A percentile compares a stretch with the other conserved stretches of the same genome.
Evolutionary conservation across 2,329 filamentous ascomycete genomes (phyloP).

Genomic region (Colletotrichum magnum): DNA sequence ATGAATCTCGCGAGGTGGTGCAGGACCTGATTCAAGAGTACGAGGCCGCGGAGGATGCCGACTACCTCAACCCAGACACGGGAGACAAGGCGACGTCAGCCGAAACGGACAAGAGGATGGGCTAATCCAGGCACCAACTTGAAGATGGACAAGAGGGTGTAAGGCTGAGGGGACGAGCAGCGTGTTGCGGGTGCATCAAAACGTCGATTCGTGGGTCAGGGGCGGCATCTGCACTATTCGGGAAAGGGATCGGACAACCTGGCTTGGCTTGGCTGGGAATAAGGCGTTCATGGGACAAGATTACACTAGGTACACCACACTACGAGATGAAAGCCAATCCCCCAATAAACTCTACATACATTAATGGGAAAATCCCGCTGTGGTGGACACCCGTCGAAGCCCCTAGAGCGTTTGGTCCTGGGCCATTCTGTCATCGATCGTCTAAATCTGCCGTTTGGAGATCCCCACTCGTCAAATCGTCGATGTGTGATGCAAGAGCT

Average conservation of each 20-base stretch:
- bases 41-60: conserved; percentile 90
- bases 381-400: conserved; percentile 12
- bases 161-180: conserved; percentile 16
- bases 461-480: conserved; percentile 37
- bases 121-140: conserved; percentile 44
- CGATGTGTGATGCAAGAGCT: conserved; percentile 16
- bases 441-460: conserved; percentile 10
- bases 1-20: conserved; percentile 93
- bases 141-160: not conserved
- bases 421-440: conserved; percentile 35
- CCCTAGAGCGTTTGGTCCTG: conserved; percentile 27
- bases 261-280: conserved; percentile 31
- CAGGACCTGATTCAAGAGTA: conserved; percentile 94
- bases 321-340: conserved; percentile 14
- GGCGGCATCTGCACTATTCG: conserved; percentile 23
- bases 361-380: not conserved
- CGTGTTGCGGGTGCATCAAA: conserved; percentile 14
- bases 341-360: conserved; percentile 27
- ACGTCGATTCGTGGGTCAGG: conserved; percentile 22
- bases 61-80: conserved; percentile 86
- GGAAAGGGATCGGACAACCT: conserved; percentile 25
- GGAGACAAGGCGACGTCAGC: conserved; percentile 67
- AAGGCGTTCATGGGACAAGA: conserved; percentile 38
- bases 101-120: conserved; percentile 67
- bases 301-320: not conserved